Percentiles rank a stretch among this genome's conserved stretches.
Evolutionary conservation across 495 filamentous ascomycete species (phyloP).

Genomic region (Glarea lozoyensis): DNA sequence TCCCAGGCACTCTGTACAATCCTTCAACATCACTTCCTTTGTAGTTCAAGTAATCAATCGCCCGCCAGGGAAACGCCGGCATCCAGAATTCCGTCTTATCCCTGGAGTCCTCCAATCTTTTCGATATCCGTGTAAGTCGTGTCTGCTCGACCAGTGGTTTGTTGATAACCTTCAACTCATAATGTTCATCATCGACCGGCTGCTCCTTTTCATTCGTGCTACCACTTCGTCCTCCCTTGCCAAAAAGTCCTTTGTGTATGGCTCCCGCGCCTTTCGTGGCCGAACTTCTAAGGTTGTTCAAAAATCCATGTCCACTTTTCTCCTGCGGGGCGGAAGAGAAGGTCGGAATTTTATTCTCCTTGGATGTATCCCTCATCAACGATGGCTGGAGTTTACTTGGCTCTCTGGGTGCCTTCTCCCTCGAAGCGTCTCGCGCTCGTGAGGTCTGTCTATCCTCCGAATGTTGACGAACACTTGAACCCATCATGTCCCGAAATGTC

Average conservation of each 20-base stretch:
- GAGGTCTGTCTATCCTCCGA: conserved; percentile 51
- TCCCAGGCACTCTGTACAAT: conserved; percentile 80
- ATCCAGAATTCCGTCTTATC: conserved; percentile 98
- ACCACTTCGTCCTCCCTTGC: conserved; percentile 63
- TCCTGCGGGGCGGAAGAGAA: conserved; percentile 54
- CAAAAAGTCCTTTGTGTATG: conserved; percentile 69
- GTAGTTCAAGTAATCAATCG: conserved; percentile 88
- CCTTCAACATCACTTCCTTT: conserved; percentile 87
- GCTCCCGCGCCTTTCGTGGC: conserved; percentile 68
- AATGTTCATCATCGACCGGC: conserved; percentile 59
- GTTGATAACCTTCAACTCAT: conserved; percentile 70
- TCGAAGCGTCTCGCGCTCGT: conserved; percentile 23
- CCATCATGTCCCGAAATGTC: conserved; percentile 55
- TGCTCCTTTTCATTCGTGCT: conserved; percentile 59
- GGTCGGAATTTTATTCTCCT: conserved; percentile 13
- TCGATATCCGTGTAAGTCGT: conserved; percentile 76
- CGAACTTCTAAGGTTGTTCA: conserved; percentile 63
- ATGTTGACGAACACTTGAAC: conserved; percentile 48
- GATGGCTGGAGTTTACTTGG: conserved; percentile 16
- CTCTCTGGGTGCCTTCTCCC: conserved; percentile 26
- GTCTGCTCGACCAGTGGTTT: conserved; percentile 76
- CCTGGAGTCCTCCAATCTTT: conserved; percentile 67
- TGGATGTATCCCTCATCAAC: conserved; percentile 23
- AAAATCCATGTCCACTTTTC: conserved; percentile 45
- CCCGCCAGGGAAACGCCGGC: conserved; percentile 85